A percentile compares a stretch with the other conserved stretches of the same genome.
Evolutionary conservation across 345 rosid species (phyloP).

Genomic region (Trapa incisa): DNA sequence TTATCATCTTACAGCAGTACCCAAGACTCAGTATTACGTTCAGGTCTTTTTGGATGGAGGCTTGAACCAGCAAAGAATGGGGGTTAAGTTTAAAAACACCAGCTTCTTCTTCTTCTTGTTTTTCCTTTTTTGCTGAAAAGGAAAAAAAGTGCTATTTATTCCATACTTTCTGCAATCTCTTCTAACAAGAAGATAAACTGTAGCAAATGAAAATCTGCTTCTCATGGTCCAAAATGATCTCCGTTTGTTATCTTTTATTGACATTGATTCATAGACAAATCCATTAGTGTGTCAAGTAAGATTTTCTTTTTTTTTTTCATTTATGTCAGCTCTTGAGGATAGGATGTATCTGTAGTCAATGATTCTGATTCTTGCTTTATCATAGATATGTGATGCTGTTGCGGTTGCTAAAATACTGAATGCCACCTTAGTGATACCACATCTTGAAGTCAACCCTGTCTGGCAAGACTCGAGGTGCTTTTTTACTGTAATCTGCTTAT

Average conservation of each 20-base stretch:
- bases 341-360: background rate
- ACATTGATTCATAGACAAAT: background rate
- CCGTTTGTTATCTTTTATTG: background rate
- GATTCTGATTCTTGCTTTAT: constrained; percentile 3
- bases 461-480: constrained; percentile 94
- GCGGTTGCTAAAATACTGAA: constrained; percentile 88
- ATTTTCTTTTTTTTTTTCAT: constrained; percentile 4
- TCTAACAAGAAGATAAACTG: background rate
- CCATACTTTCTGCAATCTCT: no score
- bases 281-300: background rate
- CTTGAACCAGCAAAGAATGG: constrained; percentile 95
- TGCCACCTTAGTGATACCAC: constrained; percentile 81
- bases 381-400: constrained; percentile 92
- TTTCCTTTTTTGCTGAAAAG: background rate
- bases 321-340: background rate
- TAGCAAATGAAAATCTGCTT: background rate
- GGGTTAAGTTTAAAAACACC: constrained; percentile 37
- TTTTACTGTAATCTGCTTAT: background rate
- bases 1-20: constrained; percentile 33
- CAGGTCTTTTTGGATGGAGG: constrained; percentile 98
- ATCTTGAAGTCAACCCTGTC: constrained; percentile 89
- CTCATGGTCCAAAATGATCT: background rate
- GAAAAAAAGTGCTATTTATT: background rate
- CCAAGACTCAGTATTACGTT: constrained; percentile 48
- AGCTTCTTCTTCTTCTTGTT: background rate